Evolutionary conservation across 1,284 basidiomycete species (phyloP), one percentile per base, ranked within the genome.

Genomic region (Fistulinella cinereoalba): DNA sequence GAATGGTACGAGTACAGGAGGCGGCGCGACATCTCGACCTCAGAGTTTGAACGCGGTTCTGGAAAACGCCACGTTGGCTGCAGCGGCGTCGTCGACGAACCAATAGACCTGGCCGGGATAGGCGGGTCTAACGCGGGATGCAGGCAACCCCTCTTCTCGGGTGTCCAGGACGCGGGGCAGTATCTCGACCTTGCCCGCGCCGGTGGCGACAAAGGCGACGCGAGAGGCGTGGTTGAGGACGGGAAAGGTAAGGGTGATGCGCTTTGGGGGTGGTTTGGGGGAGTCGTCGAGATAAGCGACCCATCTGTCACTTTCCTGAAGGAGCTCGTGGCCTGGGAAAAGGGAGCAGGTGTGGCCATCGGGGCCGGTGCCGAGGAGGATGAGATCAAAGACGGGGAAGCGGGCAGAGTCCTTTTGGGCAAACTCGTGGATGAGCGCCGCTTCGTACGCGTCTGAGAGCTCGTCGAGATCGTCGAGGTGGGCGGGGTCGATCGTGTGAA

Each of bases 261-360:
- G 81, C 57, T 79, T 83, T 15, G 84, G 75, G n/a, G 96, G 96
- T 0, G 92, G 92, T 69, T 99, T 98, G 32, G 96, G 96, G 44
- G 87, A 88, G 71, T 98, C 92, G 42, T 90, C 83, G 60, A 99
- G 77, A 66, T 85, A 90, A 0, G 95, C 95, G 13, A 99, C 90
- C 96, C 96, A 99, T 46, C 92, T 79, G 64, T 92, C 90, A 49
- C 79, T 81, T 71, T 98, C 96, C 21, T 73, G 61, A 29, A 99
- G 79, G 34, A 98, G 79, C 46, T 80, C 79, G 67, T 98, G 96
- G 5, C 80, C 88, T 15, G 96, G 94, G 80, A 99, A 99, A 53
- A 99, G 84, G 12, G 90, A 94, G 56, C 88, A 93, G 21, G 95
- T 98, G 75, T 99, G 97, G 19, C 96, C 96, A 65, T 98, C 96